Percentiles rank a stretch among this genome's conserved stretches.
These are phyloP conservation scores for Malassezia brasiliensis DNA, from an alignment of 1,284 basidiomycete genomes.

Conservation along the genomic window DNA sequence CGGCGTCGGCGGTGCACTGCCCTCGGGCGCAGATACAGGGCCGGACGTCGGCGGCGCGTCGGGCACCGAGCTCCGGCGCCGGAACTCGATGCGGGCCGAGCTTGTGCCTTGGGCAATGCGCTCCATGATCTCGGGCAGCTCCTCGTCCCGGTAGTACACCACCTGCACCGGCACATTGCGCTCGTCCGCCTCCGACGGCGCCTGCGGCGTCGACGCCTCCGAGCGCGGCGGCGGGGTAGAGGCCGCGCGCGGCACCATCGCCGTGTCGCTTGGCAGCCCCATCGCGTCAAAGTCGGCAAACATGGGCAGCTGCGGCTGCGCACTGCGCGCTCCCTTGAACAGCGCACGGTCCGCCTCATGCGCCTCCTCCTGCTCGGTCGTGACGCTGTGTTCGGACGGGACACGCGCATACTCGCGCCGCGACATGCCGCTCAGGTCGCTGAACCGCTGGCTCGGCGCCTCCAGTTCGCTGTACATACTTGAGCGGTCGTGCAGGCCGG, in stretches of 20 bases:
- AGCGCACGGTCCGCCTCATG: constrained; percentile 4
- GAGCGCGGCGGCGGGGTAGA: too few species aligned
- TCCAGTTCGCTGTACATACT: constrained; percentile 13
- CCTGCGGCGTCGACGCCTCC: neutral
- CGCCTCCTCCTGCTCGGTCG: neutral
- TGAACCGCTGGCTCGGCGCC: neutral
- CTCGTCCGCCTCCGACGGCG: too few species aligned
- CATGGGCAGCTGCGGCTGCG: neutral
- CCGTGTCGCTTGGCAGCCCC: neutral
- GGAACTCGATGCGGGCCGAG: constrained; percentile 17
- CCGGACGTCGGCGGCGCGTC: neutral
- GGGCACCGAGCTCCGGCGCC: constrained; percentile 6
- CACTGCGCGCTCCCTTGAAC: constrained; percentile 5
- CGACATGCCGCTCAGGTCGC: constrained; percentile 9
- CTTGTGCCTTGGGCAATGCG: constrained; percentile 15
- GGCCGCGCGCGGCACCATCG: neutral
- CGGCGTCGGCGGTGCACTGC: neutral
- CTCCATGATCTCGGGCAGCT: constrained; percentile 17
- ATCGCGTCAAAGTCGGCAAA: constrained; percentile 5
- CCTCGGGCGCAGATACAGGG: neutral
- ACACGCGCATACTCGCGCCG: neutral
- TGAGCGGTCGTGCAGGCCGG: constrained; percentile 13
- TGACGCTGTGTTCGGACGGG: neutral
- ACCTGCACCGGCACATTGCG: constrained; percentile 12
- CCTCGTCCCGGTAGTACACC: constrained; percentile 17